Conservation (phyloP, 2,329 filamentous ascomycete genomes). For the Venturia aucupariae region DNA sequence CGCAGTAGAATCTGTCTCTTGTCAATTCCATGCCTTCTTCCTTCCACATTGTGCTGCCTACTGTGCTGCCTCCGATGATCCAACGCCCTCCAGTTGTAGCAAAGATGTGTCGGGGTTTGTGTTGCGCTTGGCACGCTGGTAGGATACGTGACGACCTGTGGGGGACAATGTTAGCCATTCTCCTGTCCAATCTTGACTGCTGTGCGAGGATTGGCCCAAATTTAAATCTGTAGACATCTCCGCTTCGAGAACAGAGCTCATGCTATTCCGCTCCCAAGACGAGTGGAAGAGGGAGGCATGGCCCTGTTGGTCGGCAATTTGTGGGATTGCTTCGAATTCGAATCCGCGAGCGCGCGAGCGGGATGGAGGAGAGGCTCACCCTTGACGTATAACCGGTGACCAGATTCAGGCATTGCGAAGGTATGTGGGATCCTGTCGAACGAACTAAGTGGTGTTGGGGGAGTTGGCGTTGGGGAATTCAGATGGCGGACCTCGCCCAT, state of each 20-base stretch:
- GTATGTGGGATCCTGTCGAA: conserved; percentile 6
- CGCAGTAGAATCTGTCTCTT: conserved; percentile 72
- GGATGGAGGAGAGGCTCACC: conserved; percentile 8
- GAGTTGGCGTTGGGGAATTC: neutral
- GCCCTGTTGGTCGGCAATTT: neutral
- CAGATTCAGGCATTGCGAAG: conserved; percentile 9
- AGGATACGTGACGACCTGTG: conserved; percentile 11
- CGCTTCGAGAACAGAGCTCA: neutral
- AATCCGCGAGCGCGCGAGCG: neutral
- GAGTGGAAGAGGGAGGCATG: neutral
- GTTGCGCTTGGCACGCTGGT: conserved; percentile 81
- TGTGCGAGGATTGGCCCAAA: neutral
- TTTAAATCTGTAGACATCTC: neutral
- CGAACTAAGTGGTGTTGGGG: conserved; percentile 7
- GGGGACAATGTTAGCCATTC: neutral
- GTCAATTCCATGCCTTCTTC: neutral
- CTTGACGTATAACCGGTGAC: conserved; percentile 14
- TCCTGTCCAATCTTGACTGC: neutral
- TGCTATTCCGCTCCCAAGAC: neutral
- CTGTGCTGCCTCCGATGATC: conserved; percentile 79
- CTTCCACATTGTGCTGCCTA: conserved; percentile 33
- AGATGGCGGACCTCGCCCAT: neutral
- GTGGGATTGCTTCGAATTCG: neutral
- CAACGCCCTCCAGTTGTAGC: conserved; percentile 98
- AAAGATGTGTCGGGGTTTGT: conserved; percentile 85